These are phyloP conservation scores for Kuraishia borneana DNA, from an alignment of 805 yeast genomes.

Conservation along the genomic window DNA sequence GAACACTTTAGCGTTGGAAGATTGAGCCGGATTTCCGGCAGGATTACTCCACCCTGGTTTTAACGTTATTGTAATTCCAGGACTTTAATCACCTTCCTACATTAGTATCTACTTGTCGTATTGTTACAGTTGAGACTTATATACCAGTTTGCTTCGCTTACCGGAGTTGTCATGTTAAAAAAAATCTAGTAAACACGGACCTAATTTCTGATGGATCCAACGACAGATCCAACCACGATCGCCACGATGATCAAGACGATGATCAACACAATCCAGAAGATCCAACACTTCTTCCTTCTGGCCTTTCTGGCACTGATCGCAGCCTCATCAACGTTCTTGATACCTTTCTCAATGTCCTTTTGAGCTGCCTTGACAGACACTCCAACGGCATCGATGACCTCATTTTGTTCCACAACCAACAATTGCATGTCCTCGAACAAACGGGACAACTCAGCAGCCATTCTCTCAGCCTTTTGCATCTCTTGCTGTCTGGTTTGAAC, in stretches of 20 bases:
- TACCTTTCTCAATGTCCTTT: constrained; percentile 86
- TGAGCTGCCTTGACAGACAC: constrained; percentile 77
- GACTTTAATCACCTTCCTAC: constrained; percentile 5
- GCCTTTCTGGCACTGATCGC: constrained; percentile 81
- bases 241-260: constrained; percentile 56
- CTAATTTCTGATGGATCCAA: constrained; percentile 10
- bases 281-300: constrained; percentile 85
- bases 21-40: not conserved
- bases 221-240: constrained; percentile 53
- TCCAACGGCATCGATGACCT: constrained; percentile 71
- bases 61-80: not conserved
- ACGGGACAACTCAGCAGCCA: constrained; percentile 92
- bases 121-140: too few relatives aligned
- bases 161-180: too few relatives aligned
- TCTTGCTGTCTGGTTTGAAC: constrained; percentile 95
- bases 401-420: constrained; percentile 92
- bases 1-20: constrained; percentile 5
- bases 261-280: constrained; percentile 51
- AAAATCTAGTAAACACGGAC: too few relatives aligned
- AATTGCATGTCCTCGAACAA: constrained; percentile 94
- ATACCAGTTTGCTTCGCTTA: too few relatives aligned
- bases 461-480: constrained; percentile 85
- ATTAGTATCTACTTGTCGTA: too few relatives aligned
- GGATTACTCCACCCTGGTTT: constrained; percentile 5
- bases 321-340: constrained; percentile 88